Base-by-base conservation (phyloP, 495 filamentous ascomycete genomes). In the Bombardia bombarda region DNA sequence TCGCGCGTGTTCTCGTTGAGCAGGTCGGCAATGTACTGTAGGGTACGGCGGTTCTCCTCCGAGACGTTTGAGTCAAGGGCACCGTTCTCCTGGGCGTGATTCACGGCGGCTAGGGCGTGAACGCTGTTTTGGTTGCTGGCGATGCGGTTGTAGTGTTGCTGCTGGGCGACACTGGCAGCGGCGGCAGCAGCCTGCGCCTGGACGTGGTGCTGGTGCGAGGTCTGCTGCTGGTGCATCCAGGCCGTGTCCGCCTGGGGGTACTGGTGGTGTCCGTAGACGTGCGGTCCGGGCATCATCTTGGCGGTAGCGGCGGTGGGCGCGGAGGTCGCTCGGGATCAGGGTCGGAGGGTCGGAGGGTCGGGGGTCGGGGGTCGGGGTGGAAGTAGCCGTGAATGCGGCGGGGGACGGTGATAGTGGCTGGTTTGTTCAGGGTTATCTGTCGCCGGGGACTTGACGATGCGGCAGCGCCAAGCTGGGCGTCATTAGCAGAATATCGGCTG, bases 1-100 rank as follows among this genome's bases (percentile, higher is more conserved):
- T 99, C 92, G 40, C 92, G 74, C 14, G 87, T 87, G 38, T 77
- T 79, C 36, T 87, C 86, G 56, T 89, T 90, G 52, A 97, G 75
- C 33, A 97, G 71, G 57, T 99, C 90, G 32, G 88, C 83, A 48
- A 97, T 90, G 79, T 89, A 96, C 49, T 82, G 82, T 54, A 97
- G 77, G 13, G 95, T 88, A 40, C 90, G 79, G 53, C 87, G 76
- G 59, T 95, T 95, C 55, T 99, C 92, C 56, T 97, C 93, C 32
- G 82, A 86, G 41, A 90, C 67, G n/a, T 45, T 31, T 3, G 58
- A 56, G 39, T 70, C 69, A n/a, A n/a, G n/a, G 23, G 66, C 36
- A 66, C 70, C 40, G 61, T 71, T 59, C 70, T 87, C 68, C 58
- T 76, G 67, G 53, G 72, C 73, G 57, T 83, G 78, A 50, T 68